Evolutionary conservation across 768 basidiomycete species (phyloP).

Genomic region (Auriculariales sp.): DNA sequence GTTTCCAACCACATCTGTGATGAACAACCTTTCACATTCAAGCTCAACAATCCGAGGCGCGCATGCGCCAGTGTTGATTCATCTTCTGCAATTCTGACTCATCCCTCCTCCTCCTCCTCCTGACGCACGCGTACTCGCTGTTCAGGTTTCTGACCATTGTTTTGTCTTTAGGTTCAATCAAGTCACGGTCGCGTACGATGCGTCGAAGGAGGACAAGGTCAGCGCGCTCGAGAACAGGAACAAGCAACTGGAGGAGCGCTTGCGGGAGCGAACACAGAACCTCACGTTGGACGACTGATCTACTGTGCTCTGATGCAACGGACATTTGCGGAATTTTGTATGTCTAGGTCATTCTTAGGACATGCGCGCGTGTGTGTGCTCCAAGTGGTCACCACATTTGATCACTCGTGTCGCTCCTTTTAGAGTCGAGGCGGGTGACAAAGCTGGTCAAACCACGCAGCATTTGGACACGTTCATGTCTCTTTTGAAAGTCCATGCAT

Average conservation of each 20-base stretch:
- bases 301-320: too few species aligned
- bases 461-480: too few species aligned
- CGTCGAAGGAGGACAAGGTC: conserved; percentile 74
- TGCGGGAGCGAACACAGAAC: too few species aligned
- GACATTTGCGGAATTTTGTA: too few species aligned
- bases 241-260: conserved; percentile 46
- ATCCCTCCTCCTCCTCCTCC: neutral
- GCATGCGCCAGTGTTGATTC: neutral
- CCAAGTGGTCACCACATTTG: too few species aligned
- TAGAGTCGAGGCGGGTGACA: too few species aligned
- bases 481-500: too few species aligned
- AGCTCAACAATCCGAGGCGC: neutral
- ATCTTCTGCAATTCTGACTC: conserved; percentile 1
- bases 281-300: too few species aligned
- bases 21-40: neutral
- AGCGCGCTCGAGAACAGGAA: conserved; percentile 57
- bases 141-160: neutral
- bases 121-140: neutral
- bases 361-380: too few species aligned
- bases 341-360: too few species aligned
- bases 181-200: conserved; percentile 62
- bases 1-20: neutral
- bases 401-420: too few species aligned
- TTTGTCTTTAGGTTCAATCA: conserved; percentile 64
- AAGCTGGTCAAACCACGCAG: too few species aligned